Base-by-base conservation (phyloP, 2,329 filamentous ascomycete genomes). In the Trichoderma harzianum region DNA sequence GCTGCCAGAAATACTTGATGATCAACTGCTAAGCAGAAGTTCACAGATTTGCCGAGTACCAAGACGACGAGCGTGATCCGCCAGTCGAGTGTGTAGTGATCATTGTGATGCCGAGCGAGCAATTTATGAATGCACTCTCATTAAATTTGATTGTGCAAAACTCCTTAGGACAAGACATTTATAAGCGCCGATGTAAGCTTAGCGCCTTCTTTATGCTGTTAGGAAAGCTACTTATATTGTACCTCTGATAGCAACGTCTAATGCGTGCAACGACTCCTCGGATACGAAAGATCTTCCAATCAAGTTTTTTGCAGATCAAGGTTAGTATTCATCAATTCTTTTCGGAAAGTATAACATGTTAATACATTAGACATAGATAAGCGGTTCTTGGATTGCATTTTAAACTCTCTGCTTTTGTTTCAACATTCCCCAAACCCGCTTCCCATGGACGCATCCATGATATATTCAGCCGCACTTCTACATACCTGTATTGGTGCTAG, bases 1-100 rank as follows among this genome's bases (percentile, higher is more conserved):
- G 1, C 14, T n/a, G 0, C 1, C 8, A 1, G 4, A n/a, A 7
- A 2, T 4, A n/a, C 1, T n/a, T 7, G 0, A 5, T 0, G 3
- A 18, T 43, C 16, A 26, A n/a, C 5, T 43, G 16, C 34, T 39
- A 1, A 62, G 1, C 3, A 5, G 18, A 7, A 0, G 0, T 62
- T n/a, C 14, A 11, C 24, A 62, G 60, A n/a, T 62, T 62, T n/a
- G 60, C 60, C 1, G 34, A 62, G 8, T 62, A 28, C 21, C 2
- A 14, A 21, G 8, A 62, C 8, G 32, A 39, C 3, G 6, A n/a
- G 16, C 12, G 18, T 1, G 24, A 26, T 1, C 34, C 10, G 1
- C 21, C 60, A 10, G 6, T 43, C 7, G 60, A 28, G 1, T 62
- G 21, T 12, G 28, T 62, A 12, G 32, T 39, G 21, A 18, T 39